Evolutionary conservation across 2,329 filamentous ascomycete species (phyloP), one percentile per base, ranked within the genome.

Genomic region (Neurospora sp.): DNA sequence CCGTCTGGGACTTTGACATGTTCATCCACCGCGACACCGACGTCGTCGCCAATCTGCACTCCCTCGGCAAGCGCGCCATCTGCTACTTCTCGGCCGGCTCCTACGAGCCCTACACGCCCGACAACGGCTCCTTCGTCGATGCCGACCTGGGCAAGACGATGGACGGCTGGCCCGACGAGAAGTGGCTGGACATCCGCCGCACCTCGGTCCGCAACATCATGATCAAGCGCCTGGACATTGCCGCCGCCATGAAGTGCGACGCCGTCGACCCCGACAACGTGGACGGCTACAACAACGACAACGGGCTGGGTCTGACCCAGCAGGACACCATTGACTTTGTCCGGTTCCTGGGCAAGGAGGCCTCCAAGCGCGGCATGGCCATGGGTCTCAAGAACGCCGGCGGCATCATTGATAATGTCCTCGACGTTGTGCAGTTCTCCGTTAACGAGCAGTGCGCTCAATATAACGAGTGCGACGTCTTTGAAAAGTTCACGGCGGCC

Each of bases 81-180:
- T 93, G 91, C 81, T 93, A 93, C 79, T 92, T 92, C 80, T 90
- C 87, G 68, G 89, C 89, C 0, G 91, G 91, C 1, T 89, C 87
- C 8, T 91, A 85, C 74, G 91, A 93, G 78, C 77, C 87, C 68
- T 87, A 84, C 81, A 84, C 90, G 3, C 79, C 83, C 0, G 91
- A 92, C 76, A 82, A 83, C 19, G 76, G 75, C 38, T 74, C 85
- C 5, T 92, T 92, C 75, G 75, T 80, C 8, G 72, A 81, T 1
- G 77, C 79, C 0, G 90, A 92, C 73, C 77, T 88, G 57, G 90
- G 90, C 23, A 82, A 83, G 3, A 78, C 79, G 6, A 79, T 92
- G 5, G 82, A 87, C 11, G 89, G 86, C 4, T 92, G 91, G 90
- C 82, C 82, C 0, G 86, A 85, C 57, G 91, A 93, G 82, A 83